Conservation (phyloP, 768 basidiomycete species). For the Calocybe indica region DNA sequence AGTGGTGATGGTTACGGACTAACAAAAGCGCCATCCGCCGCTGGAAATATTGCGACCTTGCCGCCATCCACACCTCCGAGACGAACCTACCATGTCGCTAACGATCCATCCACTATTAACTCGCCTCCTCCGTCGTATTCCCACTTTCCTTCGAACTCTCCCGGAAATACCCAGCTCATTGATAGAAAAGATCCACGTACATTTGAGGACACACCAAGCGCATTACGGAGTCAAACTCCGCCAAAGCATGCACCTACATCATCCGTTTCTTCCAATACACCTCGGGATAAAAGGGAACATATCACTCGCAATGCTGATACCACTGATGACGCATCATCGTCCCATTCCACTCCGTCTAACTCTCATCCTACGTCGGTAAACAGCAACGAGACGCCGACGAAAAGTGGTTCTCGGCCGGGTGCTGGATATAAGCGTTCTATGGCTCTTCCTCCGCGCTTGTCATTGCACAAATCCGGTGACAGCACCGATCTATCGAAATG, state of each 20-base stretch:
- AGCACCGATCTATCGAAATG: conserved; percentile 43
- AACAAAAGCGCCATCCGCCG: conserved; percentile 1
- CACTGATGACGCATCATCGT: too few species aligned
- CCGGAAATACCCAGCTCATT: conserved; percentile 1
- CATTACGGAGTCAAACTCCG: not conserved
- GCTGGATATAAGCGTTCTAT: conserved; percentile 18
- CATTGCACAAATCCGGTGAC: conserved; percentile 41
- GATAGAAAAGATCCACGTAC: conserved; percentile 5
- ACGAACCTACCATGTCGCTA: conserved; percentile 35
- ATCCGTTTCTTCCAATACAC: too few species aligned
- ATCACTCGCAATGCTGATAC: too few species aligned
- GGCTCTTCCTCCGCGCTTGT: conserved; percentile 46
- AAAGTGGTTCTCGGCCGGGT: not conserved
- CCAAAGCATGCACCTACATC: too few species aligned
- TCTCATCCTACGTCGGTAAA: too few species aligned
- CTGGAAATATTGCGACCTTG: not conserved
- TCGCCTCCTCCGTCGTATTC: conserved; percentile 45
- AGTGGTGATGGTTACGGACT: not conserved
- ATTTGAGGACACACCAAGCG: not conserved
- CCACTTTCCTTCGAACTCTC: conserved; percentile 10
- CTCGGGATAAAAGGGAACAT: too few species aligned
- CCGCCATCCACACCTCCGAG: conserved; percentile 25
- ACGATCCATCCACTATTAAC: conserved; percentile 21
- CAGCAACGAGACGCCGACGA: too few species aligned
- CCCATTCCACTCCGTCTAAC: too few species aligned